Evolutionary conservation across 495 filamentous ascomycete genomes (phyloP), one percentile per base, ranked within the genome.

Genomic region (Podospora appendiculata): DNA sequence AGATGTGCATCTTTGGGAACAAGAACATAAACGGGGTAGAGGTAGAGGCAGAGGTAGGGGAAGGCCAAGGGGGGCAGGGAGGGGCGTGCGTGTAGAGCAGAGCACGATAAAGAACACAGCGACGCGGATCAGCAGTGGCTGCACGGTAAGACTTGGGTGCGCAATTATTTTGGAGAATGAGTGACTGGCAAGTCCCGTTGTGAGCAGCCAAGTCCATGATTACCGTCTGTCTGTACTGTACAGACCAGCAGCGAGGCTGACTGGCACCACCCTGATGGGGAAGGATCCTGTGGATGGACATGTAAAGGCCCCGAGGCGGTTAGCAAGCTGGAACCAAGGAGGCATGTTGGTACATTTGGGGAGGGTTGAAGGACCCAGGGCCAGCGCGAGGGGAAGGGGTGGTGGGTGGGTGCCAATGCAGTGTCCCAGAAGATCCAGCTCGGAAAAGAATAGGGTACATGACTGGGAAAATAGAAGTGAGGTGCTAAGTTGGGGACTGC

Each of bases 401-500:
- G 44, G 44, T 18, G 45, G 16, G 42, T 32, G 40, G 13, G 46
- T 16, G 32, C 45, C 38, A 47, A 52, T 50, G 53, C 47, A 41
- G 45, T 6, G 13, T 32, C 8, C 19, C 8, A 13, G 50, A 42
- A 35, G 48, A 49, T 55, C 49, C 50, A 39, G 32, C 47, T 50
- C 46, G 60, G 53, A 53, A 50, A 42, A 57, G 55, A 58, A 57
- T 51, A 57, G 61, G 46, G 25, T 25, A 25, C 25, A 25, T 58
- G 53, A 49, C n/a, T 25, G 43, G 51, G 43, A 62, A 64, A 64
- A 62, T 63, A 63, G 54, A 59, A 63, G 50, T 53, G 55, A 47
- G 49, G 55, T 57, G 56, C 55, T 58, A 51, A 35, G 47, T 57
- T 64, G 58, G 59, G 58, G 47, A 41, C 41, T 35, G 41, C 40